Conservation (phyloP, 2,329 filamentous ascomycete species). For the Colletotrichum eremochloae region DNA sequence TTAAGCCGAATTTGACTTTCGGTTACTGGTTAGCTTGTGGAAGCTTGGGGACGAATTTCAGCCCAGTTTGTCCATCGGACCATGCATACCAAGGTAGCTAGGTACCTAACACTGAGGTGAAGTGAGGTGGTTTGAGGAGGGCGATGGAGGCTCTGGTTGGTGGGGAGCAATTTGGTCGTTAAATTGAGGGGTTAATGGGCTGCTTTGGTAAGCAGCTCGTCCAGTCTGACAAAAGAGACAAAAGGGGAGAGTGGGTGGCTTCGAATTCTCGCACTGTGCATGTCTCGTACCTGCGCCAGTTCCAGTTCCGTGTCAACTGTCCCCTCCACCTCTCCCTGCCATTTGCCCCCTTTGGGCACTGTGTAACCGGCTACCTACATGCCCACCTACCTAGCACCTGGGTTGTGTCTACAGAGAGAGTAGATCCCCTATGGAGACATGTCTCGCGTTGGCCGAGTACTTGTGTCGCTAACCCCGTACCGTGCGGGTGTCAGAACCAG, state of each 20-base stretch:
- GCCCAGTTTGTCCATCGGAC: background rate
- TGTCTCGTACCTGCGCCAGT: slow-evolving; percentile 34
- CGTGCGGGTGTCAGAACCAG: slow-evolving; percentile 34
- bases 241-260: background rate
- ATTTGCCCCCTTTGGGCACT: slow-evolving; percentile 9
- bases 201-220: slow-evolving; percentile 32
- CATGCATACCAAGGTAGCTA: background rate
- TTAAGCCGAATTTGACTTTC: background rate
- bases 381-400: background rate
- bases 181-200: slow-evolving; percentile 3
- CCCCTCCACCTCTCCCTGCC: background rate
- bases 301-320: slow-evolving; percentile 21
- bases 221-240: background rate
- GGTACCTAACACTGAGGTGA: background rate
- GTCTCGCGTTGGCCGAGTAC: slow-evolving; percentile 17
- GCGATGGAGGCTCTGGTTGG: background rate
- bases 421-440: background rate
- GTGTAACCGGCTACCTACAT: background rate
- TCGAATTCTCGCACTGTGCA: slow-evolving; percentile 6
- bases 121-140: too few species aligned
- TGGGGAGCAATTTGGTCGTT: slow-evolving; percentile 4
- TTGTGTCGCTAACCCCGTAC: slow-evolving; percentile 36
- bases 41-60: background rate
- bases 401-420: too few species aligned
- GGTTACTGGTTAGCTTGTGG: background rate